Conservation (phyloP, 805 yeast species). For the Pichia insulana region DNA sequence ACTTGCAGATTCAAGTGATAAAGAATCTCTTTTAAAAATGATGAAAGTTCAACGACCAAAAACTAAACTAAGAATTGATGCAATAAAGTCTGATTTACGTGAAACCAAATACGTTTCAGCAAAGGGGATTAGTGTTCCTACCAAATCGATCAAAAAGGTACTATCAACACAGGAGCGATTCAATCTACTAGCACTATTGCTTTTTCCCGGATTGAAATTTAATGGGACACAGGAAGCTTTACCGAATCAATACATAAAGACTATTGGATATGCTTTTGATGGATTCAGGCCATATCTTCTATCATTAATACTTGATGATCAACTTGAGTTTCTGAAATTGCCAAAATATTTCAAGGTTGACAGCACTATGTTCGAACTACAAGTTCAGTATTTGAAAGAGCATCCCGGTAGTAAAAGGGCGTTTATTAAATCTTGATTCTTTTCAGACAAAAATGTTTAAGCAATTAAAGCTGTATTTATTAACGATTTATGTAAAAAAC, state of each 20-base stretch:
- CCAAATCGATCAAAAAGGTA: conserved; percentile 10
- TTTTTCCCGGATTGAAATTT: conserved; percentile 15
- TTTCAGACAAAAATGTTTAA: background rate
- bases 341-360: conserved; percentile 18
- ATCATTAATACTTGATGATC: conserved; percentile 12
- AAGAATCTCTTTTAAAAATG: too few species aligned
- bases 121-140: conserved; percentile 11
- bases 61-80: background rate
- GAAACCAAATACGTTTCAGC: conserved; percentile 4
- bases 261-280: conserved; percentile 11
- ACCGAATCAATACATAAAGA: background rate
- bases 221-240: conserved; percentile 3
- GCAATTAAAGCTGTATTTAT: background rate
- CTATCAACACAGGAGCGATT: conserved; percentile 14
- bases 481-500: background rate
- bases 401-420: background rate
- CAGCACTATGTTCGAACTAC: conserved; percentile 19
- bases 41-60: background rate
- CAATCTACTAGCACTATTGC: conserved; percentile 10
- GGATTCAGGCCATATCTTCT: conserved; percentile 18
- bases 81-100: conserved; percentile 3
- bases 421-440: background rate
- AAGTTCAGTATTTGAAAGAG: conserved; percentile 12
- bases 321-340: conserved; percentile 16
- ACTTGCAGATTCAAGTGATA: too few species aligned